Conservation (phyloP, 257 asterid species). For the Coffea eugenioides region DNA sequence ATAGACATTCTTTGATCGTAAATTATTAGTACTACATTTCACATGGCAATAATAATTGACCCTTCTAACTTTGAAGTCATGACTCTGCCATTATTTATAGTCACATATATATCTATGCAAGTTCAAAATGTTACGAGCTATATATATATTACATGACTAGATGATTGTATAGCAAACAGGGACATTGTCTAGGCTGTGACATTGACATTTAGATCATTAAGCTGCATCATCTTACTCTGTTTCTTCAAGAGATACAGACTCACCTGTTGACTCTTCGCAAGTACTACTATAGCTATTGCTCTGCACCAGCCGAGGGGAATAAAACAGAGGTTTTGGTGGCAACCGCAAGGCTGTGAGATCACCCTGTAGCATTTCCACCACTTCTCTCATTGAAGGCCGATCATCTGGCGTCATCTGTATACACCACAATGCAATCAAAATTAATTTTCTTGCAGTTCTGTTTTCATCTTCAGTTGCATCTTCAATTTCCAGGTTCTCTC, state of each 20-base stretch:
- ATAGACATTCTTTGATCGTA: too few species aligned
- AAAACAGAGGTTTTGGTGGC: slow-evolving; percentile 12
- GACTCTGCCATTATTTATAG: too few species aligned
- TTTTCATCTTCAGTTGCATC: background rate
- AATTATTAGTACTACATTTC: too few species aligned
- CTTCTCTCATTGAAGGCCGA: slow-evolving; percentile 25
- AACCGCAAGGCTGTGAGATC: background rate
- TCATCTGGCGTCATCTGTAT: slow-evolving; percentile 14
- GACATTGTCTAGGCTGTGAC: too few species aligned
- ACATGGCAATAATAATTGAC: too few species aligned
- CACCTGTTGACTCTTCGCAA: background rate
- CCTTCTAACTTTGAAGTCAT: too few species aligned
- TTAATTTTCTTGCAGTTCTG: background rate
- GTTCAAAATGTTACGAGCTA: too few species aligned
- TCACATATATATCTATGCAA: too few species aligned
- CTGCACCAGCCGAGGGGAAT: background rate
- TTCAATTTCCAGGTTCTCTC: background rate
- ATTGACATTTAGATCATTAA: too few species aligned
- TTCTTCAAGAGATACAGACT: background rate
- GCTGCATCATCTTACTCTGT: background rate
- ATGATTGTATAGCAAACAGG: too few species aligned
- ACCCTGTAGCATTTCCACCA: slow-evolving; percentile 15
- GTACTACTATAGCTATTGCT: background rate
- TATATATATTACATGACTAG: too few species aligned
- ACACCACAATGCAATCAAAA: slow-evolving; percentile 8